Conservation (phyloP, 768 basidiomycete genomes). For the Mycena sanguinolenta region DNA sequence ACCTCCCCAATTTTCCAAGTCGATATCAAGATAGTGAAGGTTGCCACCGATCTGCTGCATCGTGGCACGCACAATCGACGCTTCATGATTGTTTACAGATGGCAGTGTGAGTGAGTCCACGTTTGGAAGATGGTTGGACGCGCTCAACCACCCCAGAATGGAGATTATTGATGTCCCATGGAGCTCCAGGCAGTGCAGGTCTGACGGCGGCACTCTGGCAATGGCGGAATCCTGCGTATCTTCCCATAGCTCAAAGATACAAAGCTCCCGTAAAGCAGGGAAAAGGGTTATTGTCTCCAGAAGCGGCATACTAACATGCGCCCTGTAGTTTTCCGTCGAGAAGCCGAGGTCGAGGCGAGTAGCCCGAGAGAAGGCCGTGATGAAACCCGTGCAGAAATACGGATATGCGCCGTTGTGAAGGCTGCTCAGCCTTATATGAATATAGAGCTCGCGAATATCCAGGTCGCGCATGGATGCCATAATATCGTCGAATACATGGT, state of each 20-base stretch:
- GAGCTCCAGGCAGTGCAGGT: not conserved
- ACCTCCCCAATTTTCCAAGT: not conserved
- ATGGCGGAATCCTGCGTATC: not conserved
- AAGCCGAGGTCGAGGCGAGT: not conserved
- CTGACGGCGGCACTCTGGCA: not conserved
- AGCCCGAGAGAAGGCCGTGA: not conserved
- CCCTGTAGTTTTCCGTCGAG: too few relatives aligned
- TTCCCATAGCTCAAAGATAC: not conserved
- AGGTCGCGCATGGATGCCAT: not conserved
- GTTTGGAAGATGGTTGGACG: not conserved
- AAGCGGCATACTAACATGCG: not conserved
- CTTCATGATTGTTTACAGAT: not conserved
- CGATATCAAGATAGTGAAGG: not conserved
- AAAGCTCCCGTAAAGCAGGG: not conserved
- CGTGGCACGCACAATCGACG: not conserved
- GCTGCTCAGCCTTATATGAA: too few relatives aligned
- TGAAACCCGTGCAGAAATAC: not conserved
- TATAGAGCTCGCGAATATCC: not conserved
- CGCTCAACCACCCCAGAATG: not conserved
- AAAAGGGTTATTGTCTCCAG: slow-evolving; percentile 1
- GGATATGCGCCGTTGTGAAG: not conserved
- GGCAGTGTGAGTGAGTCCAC: not conserved
- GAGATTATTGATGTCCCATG: not conserved
- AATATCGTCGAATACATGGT: not conserved
- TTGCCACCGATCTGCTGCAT: not conserved